Evolutionary conservation across 306 rosid species (phyloP).

Genomic region (Lathyrus aphaca): DNA sequence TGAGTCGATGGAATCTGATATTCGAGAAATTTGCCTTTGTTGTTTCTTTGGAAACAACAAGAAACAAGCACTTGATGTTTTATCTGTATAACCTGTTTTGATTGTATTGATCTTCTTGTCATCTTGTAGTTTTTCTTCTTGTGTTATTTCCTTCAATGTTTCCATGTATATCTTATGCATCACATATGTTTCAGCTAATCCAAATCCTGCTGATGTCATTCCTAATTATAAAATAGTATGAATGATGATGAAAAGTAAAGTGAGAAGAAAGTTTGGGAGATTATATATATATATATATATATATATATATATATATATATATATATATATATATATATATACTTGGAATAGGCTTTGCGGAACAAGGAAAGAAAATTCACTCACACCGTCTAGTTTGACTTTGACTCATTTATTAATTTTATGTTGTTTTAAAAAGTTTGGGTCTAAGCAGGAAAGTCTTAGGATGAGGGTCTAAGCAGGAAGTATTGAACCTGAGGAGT

Average conservation of each 20-base stretch:
- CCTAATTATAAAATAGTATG: too few species aligned
- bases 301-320: too few species aligned
- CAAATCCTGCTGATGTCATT: constrained; percentile 34
- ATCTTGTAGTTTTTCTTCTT: constrained; percentile 29
- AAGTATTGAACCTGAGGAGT: too few species aligned
- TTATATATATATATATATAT: not conserved
- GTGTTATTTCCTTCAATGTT: constrained; percentile 43
- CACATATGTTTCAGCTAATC: constrained; percentile 53
- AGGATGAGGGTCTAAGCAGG: too few species aligned
- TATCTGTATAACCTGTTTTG: not conserved
- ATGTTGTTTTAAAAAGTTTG: too few species aligned
- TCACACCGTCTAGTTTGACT: not conserved
- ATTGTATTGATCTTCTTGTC: not conserved
- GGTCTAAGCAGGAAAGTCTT: too few species aligned
- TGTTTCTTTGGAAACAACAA: constrained; percentile 43
- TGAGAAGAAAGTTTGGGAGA: not conserved
- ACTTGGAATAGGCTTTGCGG: constrained; percentile 7
- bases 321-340: too few species aligned
- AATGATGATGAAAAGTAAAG: not conserved
- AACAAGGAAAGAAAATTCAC: not conserved
- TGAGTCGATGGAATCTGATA: not conserved
- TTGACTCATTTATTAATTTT: not conserved
- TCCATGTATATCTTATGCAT: constrained; percentile 45
- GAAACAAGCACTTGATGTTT: constrained; percentile 48
- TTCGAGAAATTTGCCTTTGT: not conserved